Percentiles rank a stretch among this genome's conserved stretches.
Evolutionary conservation across 2,329 filamentous ascomycete species (phyloP).

Genomic region (Aaosphaeria pasadenensis): DNA sequence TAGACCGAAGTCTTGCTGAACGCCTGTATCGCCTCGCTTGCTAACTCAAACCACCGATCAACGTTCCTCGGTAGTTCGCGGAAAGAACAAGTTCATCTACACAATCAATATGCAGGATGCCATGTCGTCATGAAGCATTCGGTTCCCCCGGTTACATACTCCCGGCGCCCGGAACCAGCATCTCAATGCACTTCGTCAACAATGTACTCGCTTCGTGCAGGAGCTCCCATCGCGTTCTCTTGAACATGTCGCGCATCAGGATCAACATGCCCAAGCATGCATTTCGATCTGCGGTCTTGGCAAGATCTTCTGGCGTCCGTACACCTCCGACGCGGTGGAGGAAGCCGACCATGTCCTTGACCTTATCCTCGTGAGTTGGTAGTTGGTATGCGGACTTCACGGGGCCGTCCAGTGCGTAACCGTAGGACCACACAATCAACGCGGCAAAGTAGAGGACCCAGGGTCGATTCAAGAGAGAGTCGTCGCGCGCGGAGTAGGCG

Average conservation of each 20-base stretch:
- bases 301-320: slow-evolving; percentile 72
- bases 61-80: too few species aligned
- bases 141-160: slow-evolving; percentile 2
- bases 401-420: slow-evolving; percentile 83
- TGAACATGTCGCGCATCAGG: slow-evolving; percentile 78
- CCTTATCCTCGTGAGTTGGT: slow-evolving; percentile 61
- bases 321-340: slow-evolving; percentile 71
- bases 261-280: slow-evolving; percentile 77
- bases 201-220: slow-evolving; percentile 81
- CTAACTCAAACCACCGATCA: too few species aligned
- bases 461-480: slow-evolving; percentile 84
- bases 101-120: too few species aligned
- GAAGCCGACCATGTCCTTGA: slow-evolving; percentile 76
- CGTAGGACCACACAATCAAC: slow-evolving; percentile 93
- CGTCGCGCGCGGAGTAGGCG: slow-evolving; percentile 77
- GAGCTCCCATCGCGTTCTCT: slow-evolving; percentile 84
- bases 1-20: too few species aligned
- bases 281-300: slow-evolving; percentile 72
- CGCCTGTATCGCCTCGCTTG: too few species aligned
- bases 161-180: slow-evolving; percentile 41
- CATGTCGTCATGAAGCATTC: too few species aligned
- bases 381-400: slow-evolving; percentile 55
- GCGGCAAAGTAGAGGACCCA: slow-evolving; percentile 96
- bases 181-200: slow-evolving; percentile 75
- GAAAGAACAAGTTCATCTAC: too few species aligned